Evolutionary conservation across 2,329 filamentous ascomycete species (phyloP).

Genomic region (Raffaelea albimanens): DNA sequence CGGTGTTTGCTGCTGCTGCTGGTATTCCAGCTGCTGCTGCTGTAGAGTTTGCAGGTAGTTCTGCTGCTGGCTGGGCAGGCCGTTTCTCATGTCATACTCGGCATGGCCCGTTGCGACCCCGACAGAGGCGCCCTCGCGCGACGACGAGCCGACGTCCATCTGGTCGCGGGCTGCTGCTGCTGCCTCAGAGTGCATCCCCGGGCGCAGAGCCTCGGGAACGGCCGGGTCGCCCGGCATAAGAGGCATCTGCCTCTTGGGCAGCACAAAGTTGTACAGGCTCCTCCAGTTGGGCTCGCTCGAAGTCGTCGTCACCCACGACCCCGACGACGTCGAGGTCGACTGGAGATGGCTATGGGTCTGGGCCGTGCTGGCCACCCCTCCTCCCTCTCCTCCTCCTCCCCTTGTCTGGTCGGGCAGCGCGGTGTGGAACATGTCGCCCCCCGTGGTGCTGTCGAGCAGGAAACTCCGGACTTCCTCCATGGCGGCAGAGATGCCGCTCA

Average conservation of each 20-base stretch:
- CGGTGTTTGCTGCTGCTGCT: too few relatives aligned
- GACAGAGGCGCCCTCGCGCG: too few relatives aligned
- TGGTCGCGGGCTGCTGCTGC: too few relatives aligned
- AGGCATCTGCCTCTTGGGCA: not conserved
- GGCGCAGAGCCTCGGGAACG: not conserved
- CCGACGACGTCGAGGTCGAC: constrained; percentile 4
- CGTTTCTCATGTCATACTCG: too few relatives aligned
- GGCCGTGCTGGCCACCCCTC: too few relatives aligned
- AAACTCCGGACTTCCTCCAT: not conserved
- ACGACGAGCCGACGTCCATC: too few relatives aligned
- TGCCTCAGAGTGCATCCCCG: too few relatives aligned
- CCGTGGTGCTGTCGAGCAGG: not conserved
- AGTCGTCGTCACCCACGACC: constrained; percentile 13
- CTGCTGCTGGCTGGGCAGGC: not conserved
- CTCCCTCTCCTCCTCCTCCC: too few relatives aligned
- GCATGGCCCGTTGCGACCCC: too few relatives aligned
- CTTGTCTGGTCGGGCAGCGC: not conserved
- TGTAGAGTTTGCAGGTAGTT: not conserved
- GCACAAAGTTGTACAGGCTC: constrained; percentile 8
- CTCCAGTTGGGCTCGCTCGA: constrained; percentile 14
- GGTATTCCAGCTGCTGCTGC: too few relatives aligned
- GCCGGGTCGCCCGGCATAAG: not conserved
- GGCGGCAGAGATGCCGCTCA: not conserved
- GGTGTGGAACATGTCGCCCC: not conserved
- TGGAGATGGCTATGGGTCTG: not conserved